Percentiles rank a stretch among this genome's conserved stretches.
Evolutionary conservation across 257 asterid genomes (phyloP).

Genomic region (Solanum virginianum): DNA sequence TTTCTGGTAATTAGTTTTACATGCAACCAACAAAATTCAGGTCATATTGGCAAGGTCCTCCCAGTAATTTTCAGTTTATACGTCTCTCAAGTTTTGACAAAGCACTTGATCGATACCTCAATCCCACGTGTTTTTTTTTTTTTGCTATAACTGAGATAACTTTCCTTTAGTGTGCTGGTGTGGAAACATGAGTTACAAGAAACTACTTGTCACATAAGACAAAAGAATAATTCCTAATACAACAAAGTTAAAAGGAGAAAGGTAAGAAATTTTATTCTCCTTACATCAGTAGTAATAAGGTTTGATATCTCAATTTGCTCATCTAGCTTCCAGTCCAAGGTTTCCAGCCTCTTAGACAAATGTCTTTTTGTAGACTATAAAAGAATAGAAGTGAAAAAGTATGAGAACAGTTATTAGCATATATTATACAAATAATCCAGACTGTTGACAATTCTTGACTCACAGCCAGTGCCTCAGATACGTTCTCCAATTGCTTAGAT

Average conservation of each 20-base stretch:
- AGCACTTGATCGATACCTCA: background rate
- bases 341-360: constrained; percentile 59
- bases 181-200: background rate
- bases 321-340: constrained; percentile 66
- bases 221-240: background rate
- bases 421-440: background rate
- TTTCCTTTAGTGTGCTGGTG: background rate
- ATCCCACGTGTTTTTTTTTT: background rate
- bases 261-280: constrained; percentile 1
- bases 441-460: constrained; percentile 13
- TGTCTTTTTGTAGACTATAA: constrained; percentile 64
- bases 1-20: background rate
- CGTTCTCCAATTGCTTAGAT: constrained; percentile 65
- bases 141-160: background rate
- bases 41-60: background rate
- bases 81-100: background rate
- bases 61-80: background rate
- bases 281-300: constrained; percentile 52
- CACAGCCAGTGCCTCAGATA: constrained; percentile 65
- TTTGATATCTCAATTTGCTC: constrained; percentile 59
- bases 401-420: background rate
- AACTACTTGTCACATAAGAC: background rate
- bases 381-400: background rate
- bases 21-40: background rate
- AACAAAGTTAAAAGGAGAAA: background rate